A percentile compares a stretch with the other conserved stretches of the same genome.
Evolutionary conservation across 2,329 filamentous ascomycete species (phyloP).

Genomic region (Colletotrichum cuscutae): DNA sequence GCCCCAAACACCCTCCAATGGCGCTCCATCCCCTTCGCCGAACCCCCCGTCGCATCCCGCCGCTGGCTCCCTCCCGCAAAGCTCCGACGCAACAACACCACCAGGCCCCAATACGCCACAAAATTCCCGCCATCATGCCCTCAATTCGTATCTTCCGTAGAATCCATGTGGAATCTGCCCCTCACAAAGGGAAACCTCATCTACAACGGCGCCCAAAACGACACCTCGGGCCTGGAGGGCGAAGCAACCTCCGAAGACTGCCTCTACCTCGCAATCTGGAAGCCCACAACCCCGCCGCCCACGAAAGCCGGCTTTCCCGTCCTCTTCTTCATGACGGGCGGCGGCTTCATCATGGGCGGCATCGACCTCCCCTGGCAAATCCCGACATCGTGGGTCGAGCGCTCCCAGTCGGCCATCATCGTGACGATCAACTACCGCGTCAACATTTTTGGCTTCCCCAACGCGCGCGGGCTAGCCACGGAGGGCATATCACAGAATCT

Average conservation of each 20-base stretch:
- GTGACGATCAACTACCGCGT: constrained; percentile 36
- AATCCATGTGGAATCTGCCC: constrained; percentile 41
- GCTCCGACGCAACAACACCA: constrained; percentile 36
- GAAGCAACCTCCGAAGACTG: constrained; percentile 50
- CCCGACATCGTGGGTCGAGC: constrained; percentile 53
- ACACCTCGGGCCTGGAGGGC: constrained; percentile 37
- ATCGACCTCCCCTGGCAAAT: constrained; percentile 57
- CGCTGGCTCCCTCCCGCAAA: constrained; percentile 44
- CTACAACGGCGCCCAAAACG: constrained; percentile 38
- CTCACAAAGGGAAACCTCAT: constrained; percentile 37
- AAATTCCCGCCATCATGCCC: constrained; percentile 45
- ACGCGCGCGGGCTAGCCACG: constrained; percentile 22
- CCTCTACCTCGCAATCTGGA: constrained; percentile 57
- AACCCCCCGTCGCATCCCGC: constrained; percentile 44
- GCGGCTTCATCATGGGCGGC: constrained; percentile 55
- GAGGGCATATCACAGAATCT: constrained; percentile 31
- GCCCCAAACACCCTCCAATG: constrained; percentile 49
- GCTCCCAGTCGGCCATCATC: constrained; percentile 47
- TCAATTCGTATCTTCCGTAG: constrained; percentile 44
- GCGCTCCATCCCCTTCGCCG: constrained; percentile 49
- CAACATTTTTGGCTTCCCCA: constrained; percentile 37
- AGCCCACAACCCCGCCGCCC: constrained; percentile 39
- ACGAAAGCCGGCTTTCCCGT: constrained; percentile 50
- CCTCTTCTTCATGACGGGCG: constrained; percentile 58
- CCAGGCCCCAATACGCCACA: constrained; percentile 40